phyloP scores from a whole-genome alignment of 345 rosid species.

The Rhizophora mangle region DNA sequence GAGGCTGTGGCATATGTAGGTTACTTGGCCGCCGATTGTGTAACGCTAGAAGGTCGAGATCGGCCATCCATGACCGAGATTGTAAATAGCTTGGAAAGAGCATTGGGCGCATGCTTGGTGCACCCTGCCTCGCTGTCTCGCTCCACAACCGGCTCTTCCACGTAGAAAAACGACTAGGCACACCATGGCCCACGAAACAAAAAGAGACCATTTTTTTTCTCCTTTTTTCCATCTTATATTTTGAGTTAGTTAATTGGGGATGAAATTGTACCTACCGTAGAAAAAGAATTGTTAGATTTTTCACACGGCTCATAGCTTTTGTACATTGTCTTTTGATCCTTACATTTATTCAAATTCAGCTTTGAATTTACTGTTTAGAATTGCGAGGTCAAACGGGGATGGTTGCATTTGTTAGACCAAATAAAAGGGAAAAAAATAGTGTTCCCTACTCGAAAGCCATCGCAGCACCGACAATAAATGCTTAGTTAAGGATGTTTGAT shows the following conservation, averaged over 20 bases:
- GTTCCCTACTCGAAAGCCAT: not conserved
- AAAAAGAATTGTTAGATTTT: not conserved
- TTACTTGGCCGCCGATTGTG: constrained; percentile 58
- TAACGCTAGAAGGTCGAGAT: constrained; percentile 42
- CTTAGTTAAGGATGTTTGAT: too few relatives aligned
- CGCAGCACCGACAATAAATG: not conserved
- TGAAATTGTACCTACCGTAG: constrained; percentile 2
- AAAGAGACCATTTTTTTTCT: not conserved
- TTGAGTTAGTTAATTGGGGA: not conserved
- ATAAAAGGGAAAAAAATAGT: not conserved
- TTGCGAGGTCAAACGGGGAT: not conserved
- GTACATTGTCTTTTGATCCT: not conserved
- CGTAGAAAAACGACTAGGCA: not conserved
- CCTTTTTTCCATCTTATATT: not conserved
- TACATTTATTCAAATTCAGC: not conserved
- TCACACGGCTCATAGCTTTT: not conserved
- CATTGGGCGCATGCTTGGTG: constrained; percentile 43
- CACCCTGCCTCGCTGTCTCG: constrained; percentile 30
- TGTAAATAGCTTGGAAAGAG: constrained; percentile 52
- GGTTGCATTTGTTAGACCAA: not conserved
- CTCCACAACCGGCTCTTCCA: constrained; percentile 31
- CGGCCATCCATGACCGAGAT: constrained; percentile 64
- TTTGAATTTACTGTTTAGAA: constrained; percentile 1
- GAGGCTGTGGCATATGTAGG: constrained; percentile 63
- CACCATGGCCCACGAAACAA: not conserved